Base-by-base conservation (phyloP, 73 alveolate genomes). In the Paramecium caudatum region DNA sequence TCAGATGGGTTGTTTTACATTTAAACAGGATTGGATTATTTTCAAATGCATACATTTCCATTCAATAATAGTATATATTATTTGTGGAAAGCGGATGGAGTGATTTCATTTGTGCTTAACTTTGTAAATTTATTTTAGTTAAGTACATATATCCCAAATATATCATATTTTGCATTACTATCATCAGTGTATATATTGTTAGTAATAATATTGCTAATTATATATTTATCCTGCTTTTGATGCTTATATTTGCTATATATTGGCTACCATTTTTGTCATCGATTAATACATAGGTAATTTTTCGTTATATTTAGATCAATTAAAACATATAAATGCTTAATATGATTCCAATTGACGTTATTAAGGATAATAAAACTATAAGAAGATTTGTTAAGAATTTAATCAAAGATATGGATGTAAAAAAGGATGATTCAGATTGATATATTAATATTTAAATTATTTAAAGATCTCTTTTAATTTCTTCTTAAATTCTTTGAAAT, bases 131-230 rank as follows among this genome's bases (percentile, higher is more conserved):
- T 91, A 39, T 90, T 93, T 37, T 32, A 93, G 30, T 90, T 93
- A 46, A 50, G 80, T 36, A 90, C 47, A 10, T 93, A 93, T 69
- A 70, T 93, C 34, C 93, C 91, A 8, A 34, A 68, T 37, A 70
- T 93, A 1, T 90, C 91, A 37, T 48, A 80, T 47, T 55, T 88
- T 21, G 78, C 96, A 39, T 86, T 90, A 21, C 13, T 93, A 16
- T 94, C 91, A 45, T 47, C 90, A 7, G 93, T 93, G 50, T 93
- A 93, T 82, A 90, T 93, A 25, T 91, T 92, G 68, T 65, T 93
- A 33, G 82, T 91, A 47, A 39, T 91, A 1, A 83, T 93, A 17
- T 86, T 90, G 34, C 84, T 93, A 43, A 90, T 93, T 19, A 93
- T 93, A 36, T 65, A 1, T 65, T 65, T 36, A 65, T 65, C 10